Base-by-base conservation (phyloP, 1,284 basidiomycete species). In the Veloboletus limbatus region DNA sequence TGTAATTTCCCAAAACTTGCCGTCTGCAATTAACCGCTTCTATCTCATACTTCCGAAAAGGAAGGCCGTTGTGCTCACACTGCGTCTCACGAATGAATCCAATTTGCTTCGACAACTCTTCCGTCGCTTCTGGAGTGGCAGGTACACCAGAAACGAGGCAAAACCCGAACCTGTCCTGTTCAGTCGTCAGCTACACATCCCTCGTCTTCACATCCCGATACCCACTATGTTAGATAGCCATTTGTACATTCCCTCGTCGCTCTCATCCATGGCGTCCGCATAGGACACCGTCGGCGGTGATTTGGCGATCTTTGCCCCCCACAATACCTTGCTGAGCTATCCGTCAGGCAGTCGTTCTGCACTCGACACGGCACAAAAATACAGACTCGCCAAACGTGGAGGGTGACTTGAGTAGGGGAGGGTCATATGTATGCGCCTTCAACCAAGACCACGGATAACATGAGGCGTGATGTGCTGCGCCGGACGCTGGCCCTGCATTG, bases 1-100 rank as follows among this genome's bases (percentile, higher is more conserved):
- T 1, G 94, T 97, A 61, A 99, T 97, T 60, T 97, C 92, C 95
- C 96, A 99, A 68, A 98, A 96, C 40, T 84, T 83, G 26, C 92
- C 92, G 57, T 95, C 90, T 93, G 40, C 24, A 36, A 38, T 46
- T 10, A 18, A 46, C 20, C 8, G 31, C 38, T 48, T n/a, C 21
- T 39, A 36, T 34, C 36, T 32, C 32, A 26, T 25, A 36, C 37
- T n/a, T 47, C 21, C 10, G 21, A 54, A 43, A 35, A 26, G 40
- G 40, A 36, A 43, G 25, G 10, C 9, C 0, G 6, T 3, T 26
- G 3, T 40, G 43, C 47, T 53, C 61, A 87, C 94, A 98, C 62
- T 97, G 95, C 0, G 96, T 97, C 65, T 96, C 85, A 36, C 95
- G 81, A 48, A 98, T 95, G 60, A 90, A 92, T 1, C 83, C 85